Evolutionary conservation across 352 stramenopile species (phyloP).

Genomic region (Phytophthora sp.): DNA sequence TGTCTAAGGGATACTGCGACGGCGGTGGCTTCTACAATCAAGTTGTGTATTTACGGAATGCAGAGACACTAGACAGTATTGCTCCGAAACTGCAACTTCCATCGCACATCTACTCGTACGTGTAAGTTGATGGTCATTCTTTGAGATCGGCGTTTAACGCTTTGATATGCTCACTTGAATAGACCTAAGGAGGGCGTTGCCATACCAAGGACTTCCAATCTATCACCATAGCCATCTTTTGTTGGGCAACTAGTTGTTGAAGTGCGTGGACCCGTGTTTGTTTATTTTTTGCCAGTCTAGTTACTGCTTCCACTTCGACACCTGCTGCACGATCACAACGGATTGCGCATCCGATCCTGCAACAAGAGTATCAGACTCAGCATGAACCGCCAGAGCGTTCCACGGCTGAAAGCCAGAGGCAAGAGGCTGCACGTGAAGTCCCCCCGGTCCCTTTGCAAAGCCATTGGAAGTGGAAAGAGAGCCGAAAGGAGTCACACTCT

Average conservation of each 20-base stretch:
- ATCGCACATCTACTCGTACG: constrained; percentile 52
- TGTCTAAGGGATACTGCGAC: constrained; percentile 69
- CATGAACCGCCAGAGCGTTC: constrained; percentile 72
- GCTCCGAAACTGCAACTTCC: constrained; percentile 55
- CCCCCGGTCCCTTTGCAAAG: constrained; percentile 13
- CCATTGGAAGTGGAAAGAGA: constrained; percentile 18
- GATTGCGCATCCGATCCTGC: constrained; percentile 80
- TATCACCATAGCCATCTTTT: too few relatives aligned
- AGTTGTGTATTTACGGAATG: constrained; percentile 67
- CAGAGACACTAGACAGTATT: constrained; percentile 60
- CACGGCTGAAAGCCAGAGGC: constrained; percentile 55
- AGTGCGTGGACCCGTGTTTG: constrained; percentile 11
- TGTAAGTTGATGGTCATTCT: background rate
- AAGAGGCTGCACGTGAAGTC: constrained; percentile 50
- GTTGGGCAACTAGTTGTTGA: background rate
- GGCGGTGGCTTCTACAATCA: constrained; percentile 74
- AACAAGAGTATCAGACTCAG: constrained; percentile 75
- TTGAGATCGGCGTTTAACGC: background rate
- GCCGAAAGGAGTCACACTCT: constrained; percentile 11
- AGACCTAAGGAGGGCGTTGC: background rate
- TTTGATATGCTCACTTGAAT: background rate
- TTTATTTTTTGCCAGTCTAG: constrained; percentile 13
- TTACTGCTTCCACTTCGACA: constrained; percentile 49
- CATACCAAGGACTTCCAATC: too few relatives aligned
- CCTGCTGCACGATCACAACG: constrained; percentile 67